Evolutionary conservation across 257 asterid species (phyloP), one percentile per base, ranked within the genome.

Genomic region (Solanum rostratum): DNA sequence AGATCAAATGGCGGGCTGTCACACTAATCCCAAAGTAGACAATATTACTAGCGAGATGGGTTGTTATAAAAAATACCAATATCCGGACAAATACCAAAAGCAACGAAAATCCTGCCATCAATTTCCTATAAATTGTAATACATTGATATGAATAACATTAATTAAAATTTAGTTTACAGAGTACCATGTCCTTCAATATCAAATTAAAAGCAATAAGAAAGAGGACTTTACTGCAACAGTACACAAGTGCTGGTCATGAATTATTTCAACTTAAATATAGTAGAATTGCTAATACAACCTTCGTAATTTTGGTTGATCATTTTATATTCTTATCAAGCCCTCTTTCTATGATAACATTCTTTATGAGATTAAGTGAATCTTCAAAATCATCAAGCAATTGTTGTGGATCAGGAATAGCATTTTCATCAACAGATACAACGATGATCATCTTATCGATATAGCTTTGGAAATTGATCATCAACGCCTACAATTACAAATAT

Each of bases 351-450:
- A 78, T 82, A 41, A 89, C 87, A 49, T 84, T 85, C 52, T 85
- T 89, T 4, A 89, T 89, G 80, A 85, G 88, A 13, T 85, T 33
- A n/a, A 89, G 90, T 22, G 90, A 88, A 12, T 70, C 73, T 69
- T 86, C 85, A 2, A 89, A 52, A 76, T 88, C 92, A 84, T 88
- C 89, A 39, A 84, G 88, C 65, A 89, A 71, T 30, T 65, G 87
- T 63, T 85, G 85, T 30, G 90, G 90, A 65, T 89, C 88, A 29
- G 92, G 90, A 52, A 89, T 86, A 15, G 88, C 84, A 79, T 45
- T 81, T 66, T 89, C 92, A 37, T 89, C 92, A 20, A 89, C 90
- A n/a, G 92, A 86, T 46, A 89, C 69, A 6, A 87, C 90, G 22
- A 89, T 85, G 0, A 88, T 85, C 87, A 89, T 86, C 86, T 88